Evolutionary conservation across 2,329 filamentous ascomycete species (phyloP).

Genomic region (Pseudogymnoascus sp.): DNA sequence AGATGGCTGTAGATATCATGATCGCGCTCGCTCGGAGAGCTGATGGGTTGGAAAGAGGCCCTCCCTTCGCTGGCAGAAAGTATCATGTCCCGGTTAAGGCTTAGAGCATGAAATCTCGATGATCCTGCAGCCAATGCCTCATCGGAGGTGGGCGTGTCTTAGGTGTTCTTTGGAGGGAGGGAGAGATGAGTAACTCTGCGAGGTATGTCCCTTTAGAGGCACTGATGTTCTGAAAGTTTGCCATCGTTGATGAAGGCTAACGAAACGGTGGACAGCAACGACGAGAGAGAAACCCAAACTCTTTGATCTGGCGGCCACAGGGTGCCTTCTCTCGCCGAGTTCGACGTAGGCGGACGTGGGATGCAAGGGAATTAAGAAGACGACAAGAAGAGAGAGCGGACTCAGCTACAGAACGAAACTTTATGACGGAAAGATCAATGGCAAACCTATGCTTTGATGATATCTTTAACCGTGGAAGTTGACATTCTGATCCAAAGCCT

Average conservation of each 20-base stretch:
- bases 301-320: not conserved
- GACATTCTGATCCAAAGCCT: not conserved
- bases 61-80: too few species aligned
- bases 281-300: not conserved
- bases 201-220: too few species aligned
- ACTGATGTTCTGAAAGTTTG: too few species aligned
- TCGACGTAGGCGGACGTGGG: not conserved
- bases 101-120: too few species aligned
- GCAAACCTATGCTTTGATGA: not conserved
- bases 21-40: too few species aligned
- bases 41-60: too few species aligned
- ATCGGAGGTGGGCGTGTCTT: too few species aligned
- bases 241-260: not conserved
- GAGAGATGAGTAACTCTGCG: not conserved
- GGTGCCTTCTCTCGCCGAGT: not conserved
- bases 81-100: too few species aligned
- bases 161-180: too few species aligned
- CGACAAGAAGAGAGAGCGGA: not conserved
- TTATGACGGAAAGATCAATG: not conserved
- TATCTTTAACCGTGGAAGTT: not conserved
- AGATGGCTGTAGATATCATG: too few species aligned
- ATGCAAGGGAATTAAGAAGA: not conserved
- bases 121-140: too few species aligned
- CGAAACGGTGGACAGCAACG: not conserved
- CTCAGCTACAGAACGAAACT: not conserved